Percentiles rank a stretch among this genome's conserved stretches.
phyloP scores from a whole-genome alignment of 176 grass and related monocot genomes.

The Musa troglodytarum region DNA sequence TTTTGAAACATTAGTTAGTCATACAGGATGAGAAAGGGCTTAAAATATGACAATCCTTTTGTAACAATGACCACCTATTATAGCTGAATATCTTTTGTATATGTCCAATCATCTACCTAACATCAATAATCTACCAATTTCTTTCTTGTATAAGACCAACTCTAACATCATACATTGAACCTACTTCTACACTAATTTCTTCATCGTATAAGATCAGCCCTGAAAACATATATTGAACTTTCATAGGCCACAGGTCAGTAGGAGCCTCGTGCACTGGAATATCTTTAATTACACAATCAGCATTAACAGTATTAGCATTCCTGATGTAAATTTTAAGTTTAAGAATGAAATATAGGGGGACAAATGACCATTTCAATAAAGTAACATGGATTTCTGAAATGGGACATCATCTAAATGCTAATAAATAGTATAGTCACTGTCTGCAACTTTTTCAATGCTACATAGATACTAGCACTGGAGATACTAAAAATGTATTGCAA shows the following conservation, averaged over 20 bases:
- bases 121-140: neutral
- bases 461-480: neutral
- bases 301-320: too few relatives aligned
- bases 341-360: too few relatives aligned
- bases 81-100: neutral
- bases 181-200: too few relatives aligned
- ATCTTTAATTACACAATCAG: too few relatives aligned
- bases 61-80: neutral
- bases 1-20: neutral
- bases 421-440: neutral
- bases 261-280: too few relatives aligned
- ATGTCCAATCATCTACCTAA: neutral
- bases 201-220: too few relatives aligned
- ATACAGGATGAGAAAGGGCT: neutral
- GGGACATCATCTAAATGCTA: too few relatives aligned
- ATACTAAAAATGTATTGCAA: neutral
- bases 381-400: too few relatives aligned
- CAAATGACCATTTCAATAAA: too few relatives aligned
- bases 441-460: neutral
- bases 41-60: neutral
- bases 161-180: neutral
- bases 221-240: too few relatives aligned
- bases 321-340: too few relatives aligned
- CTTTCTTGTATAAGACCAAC: neutral
- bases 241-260: too few relatives aligned